phyloP scores from a whole-genome alignment of 2,329 filamentous ascomycete species.

The Penicillium sp. region DNA sequence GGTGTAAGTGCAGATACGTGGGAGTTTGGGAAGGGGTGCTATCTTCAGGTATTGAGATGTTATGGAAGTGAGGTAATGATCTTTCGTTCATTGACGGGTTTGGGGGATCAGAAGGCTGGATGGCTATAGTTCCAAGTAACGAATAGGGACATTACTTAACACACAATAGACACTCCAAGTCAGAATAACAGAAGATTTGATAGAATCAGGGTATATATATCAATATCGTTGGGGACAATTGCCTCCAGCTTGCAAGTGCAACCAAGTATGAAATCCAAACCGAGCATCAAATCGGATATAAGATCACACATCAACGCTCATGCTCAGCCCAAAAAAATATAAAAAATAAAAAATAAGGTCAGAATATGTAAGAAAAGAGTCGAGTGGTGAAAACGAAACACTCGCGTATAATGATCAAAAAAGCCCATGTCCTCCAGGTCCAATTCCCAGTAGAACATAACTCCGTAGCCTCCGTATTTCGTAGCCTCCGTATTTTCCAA shows the following conservation, averaged over 20 bases:
- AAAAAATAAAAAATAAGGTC: background rate
- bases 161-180: constrained; percentile 5
- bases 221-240: constrained; percentile 6
- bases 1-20: background rate
- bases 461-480: background rate
- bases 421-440: background rate
- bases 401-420: background rate
- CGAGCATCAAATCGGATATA: background rate
- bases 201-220: constrained; percentile 20
- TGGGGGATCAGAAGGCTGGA: background rate
- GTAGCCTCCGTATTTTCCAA: background rate
- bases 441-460: background rate
- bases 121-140: background rate
- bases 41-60: constrained; percentile 10
- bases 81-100: background rate
- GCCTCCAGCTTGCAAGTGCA: constrained; percentile 3
- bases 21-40: background rate
- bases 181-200: constrained; percentile 5
- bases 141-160: background rate
- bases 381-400: background rate
- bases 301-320: constrained; percentile 15
- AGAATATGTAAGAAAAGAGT: constrained; percentile 2
- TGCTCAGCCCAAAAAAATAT: constrained; percentile 10
- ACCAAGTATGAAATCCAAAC: background rate
- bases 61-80: background rate